Evolutionary conservation across 2,329 filamentous ascomycete genomes (phyloP), one percentile per base, ranked within the genome.

Genomic region (Ophiostoma himal-ulmi): DNA sequence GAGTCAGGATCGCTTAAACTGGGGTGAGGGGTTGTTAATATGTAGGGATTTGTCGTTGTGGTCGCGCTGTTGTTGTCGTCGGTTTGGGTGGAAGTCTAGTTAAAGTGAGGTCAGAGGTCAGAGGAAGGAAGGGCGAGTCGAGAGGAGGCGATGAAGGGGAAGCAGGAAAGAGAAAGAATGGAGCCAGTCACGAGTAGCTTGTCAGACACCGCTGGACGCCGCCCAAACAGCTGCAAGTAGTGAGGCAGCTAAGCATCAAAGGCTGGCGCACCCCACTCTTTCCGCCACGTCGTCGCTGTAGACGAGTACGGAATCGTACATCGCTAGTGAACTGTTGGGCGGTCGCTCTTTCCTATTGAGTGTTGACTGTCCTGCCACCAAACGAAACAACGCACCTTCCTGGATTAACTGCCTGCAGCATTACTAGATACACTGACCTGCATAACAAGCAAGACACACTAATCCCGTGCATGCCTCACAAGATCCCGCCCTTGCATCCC

Each of bases 211-310:
- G 69, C 41, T 68, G 69, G 69, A 26, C 52, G 22, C 44, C 20
- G 52, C 48, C 39, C 48, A 54, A 14, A 48, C n/a, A 10, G 52
- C 52, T 68, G 64, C 70, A 60, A 68, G 57, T 30, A 36, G 57
- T 34, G 20, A 13, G 44, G 54, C 62, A 65, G 30, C 34, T 30
- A 68, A 22, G 36, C 26, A 26, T 3, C 66, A 3, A 30, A 30
- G 30, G 66, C 57, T 41, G 70, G 41, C 34, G 37, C 67, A 48
- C 67, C 44, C 70, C 70, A 68, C 70, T 62, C 67, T 66, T 54
- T 68, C 70, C 70, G 70, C 70, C 70, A 68, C 70, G 67, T 66
- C 70, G 30, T 30, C 70, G 70, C 70, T 48, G 44, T 39, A 48
- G 44, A 48, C 44, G 44, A 48, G 44, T 48, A 48, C 44, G 44